Evolutionary conservation across 1,284 basidiomycete species (phyloP), one percentile per base, ranked within the genome.

Genomic region (Ustilago cynodontis): DNA sequence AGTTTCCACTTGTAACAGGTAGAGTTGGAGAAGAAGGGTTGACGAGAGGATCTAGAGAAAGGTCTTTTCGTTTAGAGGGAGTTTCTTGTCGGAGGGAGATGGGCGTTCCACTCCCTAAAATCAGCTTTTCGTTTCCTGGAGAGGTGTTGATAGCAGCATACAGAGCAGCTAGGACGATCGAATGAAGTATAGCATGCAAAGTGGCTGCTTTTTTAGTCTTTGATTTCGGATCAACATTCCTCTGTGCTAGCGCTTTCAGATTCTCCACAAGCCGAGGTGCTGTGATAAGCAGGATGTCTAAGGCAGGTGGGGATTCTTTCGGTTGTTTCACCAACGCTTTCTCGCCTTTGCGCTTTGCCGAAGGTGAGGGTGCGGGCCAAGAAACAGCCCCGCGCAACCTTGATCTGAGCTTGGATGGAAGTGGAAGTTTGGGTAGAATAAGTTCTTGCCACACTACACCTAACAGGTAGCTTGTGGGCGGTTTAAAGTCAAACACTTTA

Each of bases 401-500:
- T 3, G 33, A 22, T 18, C 61, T 68, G 10, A 65, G 2, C 16
- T 28, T 50, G 3, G 22, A 28, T 6, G 62, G 59, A 5, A 74
- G 9, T 0, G 71, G 71, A 31, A 74, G 39, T 3, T 43, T 52
- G 47, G 71, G 71, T 3, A 74, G 56, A 18, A 74, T 16, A 3
- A 74, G 45, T 31, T 69, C 66, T 8, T 59, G n/a, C 39, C 53
- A 69, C 4, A 52, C 62, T 13, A 62, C 54, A 2, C 50, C 50
- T 10, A 69, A 20, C 50, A 69, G 41, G 50, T 69, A 65, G 3
- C 29, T 0, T 7, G 39, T 20, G 7, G 71, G 69, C 6, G 71
- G 71, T n/a, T 39, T 54, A 37, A 74, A 63, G 56, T 65, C 31
- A 45, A 74, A 74, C n/a, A 74, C 24, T 11, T 53, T 28, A 39